These are phyloP conservation scores for Beauveria rudraprayagi DNA, from an alignment of 2,329 filamentous ascomycete genomes.

Conservation along the genomic window DNA sequence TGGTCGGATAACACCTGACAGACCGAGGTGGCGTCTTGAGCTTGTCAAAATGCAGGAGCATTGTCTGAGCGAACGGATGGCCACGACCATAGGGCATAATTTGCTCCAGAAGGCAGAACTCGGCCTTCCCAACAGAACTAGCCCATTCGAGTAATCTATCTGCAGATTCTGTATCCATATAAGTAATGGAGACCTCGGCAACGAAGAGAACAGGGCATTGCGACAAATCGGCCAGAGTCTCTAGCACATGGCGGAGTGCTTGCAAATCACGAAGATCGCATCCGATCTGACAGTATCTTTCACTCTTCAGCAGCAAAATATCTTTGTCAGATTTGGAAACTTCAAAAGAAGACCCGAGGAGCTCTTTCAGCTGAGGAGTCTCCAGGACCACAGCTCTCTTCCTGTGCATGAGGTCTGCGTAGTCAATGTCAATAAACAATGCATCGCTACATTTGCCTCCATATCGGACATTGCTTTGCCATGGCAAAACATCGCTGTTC, in stretches of 20 bases:
- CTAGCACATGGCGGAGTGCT: conserved; percentile 51
- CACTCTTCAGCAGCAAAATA: conserved; percentile 52
- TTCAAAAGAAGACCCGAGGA: conserved; percentile 24
- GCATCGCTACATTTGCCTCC: conserved; percentile 46
- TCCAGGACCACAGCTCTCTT: conserved; percentile 62
- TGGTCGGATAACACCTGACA: conserved; percentile 59
- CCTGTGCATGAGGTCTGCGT: conserved; percentile 66
- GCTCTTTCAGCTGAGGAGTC: conserved; percentile 46
- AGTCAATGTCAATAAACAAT: conserved; percentile 79
- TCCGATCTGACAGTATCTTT: conserved; percentile 69
- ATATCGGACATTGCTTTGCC: conserved; percentile 68
- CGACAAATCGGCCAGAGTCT: conserved; percentile 47
- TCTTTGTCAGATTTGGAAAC: conserved; percentile 32
- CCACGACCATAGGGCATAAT: conserved; percentile 67
- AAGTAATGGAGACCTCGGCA: conserved; percentile 85
- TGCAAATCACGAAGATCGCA: conserved; percentile 68
- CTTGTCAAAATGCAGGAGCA: conserved; percentile 78
- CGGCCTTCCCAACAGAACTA: conserved; percentile 59
- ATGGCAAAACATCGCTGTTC: conserved; percentile 76
- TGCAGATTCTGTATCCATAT: conserved; percentile 69
- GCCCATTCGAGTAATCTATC: conserved; percentile 74
- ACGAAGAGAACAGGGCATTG: conserved; percentile 65
- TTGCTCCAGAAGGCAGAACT: conserved; percentile 83
- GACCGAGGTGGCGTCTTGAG: conserved; percentile 71
- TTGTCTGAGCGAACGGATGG: conserved; percentile 80